A percentile compares a stretch with the other conserved stretches of the same genome.
These are phyloP conservation scores for Metschnikowia borealis DNA, from an alignment of 805 yeast species.

Conservation along the genomic window DNA sequence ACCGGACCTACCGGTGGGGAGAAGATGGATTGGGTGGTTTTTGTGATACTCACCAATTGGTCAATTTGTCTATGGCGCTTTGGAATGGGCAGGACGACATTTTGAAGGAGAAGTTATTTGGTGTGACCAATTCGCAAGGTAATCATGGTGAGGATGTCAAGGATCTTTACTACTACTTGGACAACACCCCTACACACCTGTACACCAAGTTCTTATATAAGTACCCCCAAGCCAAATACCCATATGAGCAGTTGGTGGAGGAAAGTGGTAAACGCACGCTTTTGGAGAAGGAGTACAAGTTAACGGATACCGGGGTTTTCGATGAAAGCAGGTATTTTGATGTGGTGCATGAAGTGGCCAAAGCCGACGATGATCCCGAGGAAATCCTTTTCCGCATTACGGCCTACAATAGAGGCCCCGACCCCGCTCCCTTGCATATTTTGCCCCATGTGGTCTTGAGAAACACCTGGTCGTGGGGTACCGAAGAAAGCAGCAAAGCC, in stretches of 20 bases:
- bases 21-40: constrained; percentile 94
- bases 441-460: constrained; percentile 81
- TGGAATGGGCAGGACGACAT: constrained; percentile 90
- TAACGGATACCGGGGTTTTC: constrained; percentile 74
- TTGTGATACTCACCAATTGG: constrained; percentile 73
- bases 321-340: constrained; percentile 79
- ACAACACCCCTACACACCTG: constrained; percentile 89
- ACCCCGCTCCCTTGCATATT: constrained; percentile 84
- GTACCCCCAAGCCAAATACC: constrained; percentile 84
- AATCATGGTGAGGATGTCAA: constrained; percentile 96
- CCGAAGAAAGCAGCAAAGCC: constrained; percentile 40
- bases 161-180: constrained; percentile 78
- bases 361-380: constrained; percentile 74
- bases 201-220: constrained; percentile 89
- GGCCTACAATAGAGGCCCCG: constrained; percentile 78
- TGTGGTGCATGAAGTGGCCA: constrained; percentile 85
- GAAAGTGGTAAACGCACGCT: constrained; percentile 66
- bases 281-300: constrained; percentile 70
- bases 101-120: constrained; percentile 81
- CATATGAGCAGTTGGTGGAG: constrained; percentile 69
- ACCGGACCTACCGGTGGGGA: constrained; percentile 89
- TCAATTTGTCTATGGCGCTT: constrained; percentile 75
- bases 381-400: constrained; percentile 80
- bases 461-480: constrained; percentile 94
- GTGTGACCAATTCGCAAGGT: constrained; percentile 88